Percentiles rank a stretch among this genome's conserved stretches.
Conservation (phyloP, 352 stramenopile species). For the Globisporangium uncinulatum region DNA sequence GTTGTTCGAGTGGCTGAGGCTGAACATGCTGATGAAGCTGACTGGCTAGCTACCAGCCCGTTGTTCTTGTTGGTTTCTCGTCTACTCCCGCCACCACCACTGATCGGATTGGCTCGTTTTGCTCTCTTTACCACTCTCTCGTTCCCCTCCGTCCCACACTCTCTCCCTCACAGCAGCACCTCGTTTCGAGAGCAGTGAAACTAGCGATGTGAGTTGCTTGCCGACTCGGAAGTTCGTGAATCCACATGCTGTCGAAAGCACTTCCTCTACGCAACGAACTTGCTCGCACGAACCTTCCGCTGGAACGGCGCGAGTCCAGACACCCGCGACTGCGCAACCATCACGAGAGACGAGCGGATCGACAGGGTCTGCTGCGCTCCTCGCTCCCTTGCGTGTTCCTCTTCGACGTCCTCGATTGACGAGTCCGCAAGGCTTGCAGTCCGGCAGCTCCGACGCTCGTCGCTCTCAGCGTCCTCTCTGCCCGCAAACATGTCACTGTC, state of each 20-base stretch:
- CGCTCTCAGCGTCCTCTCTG: not conserved
- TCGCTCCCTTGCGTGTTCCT: not conserved
- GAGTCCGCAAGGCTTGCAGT: constrained; percentile 8
- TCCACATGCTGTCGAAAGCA: too few species aligned
- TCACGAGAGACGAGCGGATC: too few species aligned
- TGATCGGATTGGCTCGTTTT: not conserved
- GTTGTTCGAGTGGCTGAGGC: not conserved
- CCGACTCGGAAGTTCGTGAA: too few species aligned
- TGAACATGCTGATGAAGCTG: not conserved
- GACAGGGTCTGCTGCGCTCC: too few species aligned
- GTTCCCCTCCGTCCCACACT: too few species aligned
- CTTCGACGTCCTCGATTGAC: not conserved
- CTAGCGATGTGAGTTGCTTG: too few species aligned
- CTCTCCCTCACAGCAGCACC: too few species aligned
- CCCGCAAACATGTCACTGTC: not conserved
- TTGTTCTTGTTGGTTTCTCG: too few species aligned
- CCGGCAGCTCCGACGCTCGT: constrained; percentile 9
- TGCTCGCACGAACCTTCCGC: constrained; percentile 6
- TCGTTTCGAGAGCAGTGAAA: too few species aligned
- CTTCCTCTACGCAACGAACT: not conserved
- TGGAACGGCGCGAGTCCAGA: constrained; percentile 8
- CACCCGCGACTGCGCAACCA: not conserved
- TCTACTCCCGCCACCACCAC: too few species aligned
- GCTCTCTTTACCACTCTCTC: not conserved
- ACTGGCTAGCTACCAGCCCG: too few species aligned